These are phyloP conservation scores for Paspalum notatum DNA, from an alignment of 176 grass and related monocot species.

Conservation along the genomic window DNA sequence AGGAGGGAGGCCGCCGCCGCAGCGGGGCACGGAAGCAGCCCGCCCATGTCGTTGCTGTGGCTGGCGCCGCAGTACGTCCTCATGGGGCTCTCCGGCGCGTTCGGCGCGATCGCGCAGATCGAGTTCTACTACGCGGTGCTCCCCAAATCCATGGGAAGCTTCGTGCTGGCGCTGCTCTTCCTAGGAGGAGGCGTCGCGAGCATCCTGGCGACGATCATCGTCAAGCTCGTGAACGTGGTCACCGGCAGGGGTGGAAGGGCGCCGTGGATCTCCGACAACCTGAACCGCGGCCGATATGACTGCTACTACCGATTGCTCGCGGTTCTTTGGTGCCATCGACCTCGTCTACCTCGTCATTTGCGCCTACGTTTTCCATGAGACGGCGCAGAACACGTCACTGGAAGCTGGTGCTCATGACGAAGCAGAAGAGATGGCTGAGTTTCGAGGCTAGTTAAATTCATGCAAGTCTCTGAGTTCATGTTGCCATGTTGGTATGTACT, in stretches of 20 bases:
- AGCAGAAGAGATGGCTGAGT: not conserved
- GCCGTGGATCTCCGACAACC: slow-evolving; percentile 38
- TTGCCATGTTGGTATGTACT: too few relatives aligned
- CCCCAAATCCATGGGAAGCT: slow-evolving; percentile 42
- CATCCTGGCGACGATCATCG: not conserved
- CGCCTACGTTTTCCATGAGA: slow-evolving; percentile 28
- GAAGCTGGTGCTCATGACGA: not conserved
- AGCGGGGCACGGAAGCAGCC: not conserved
- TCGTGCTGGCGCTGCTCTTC: slow-evolving; percentile 43
- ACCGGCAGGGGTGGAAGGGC: not conserved
- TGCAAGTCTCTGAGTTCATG: too few relatives aligned
- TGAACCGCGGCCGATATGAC: slow-evolving; percentile 40
- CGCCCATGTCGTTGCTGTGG: slow-evolving; percentile 47
- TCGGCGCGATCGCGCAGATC: slow-evolving; percentile 41
- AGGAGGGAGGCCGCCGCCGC: slow-evolving; percentile 21
- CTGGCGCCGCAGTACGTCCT: slow-evolving; percentile 42
- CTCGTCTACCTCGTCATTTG: slow-evolving; percentile 40
- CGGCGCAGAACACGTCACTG: slow-evolving; percentile 3
- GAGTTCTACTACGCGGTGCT: slow-evolving; percentile 59
- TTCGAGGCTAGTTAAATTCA: not conserved
- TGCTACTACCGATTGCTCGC: slow-evolving; percentile 42
- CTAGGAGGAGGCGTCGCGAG: not conserved
- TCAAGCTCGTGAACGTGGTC: slow-evolving; percentile 27
- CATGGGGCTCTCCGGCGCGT: slow-evolving; percentile 29
- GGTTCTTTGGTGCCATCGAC: slow-evolving; percentile 11